Percentiles rank a stretch among this genome's conserved stretches.
phyloP scores from a whole-genome alignment of 2,329 filamentous ascomycete species.

The Diaporthe humulicola region DNA sequence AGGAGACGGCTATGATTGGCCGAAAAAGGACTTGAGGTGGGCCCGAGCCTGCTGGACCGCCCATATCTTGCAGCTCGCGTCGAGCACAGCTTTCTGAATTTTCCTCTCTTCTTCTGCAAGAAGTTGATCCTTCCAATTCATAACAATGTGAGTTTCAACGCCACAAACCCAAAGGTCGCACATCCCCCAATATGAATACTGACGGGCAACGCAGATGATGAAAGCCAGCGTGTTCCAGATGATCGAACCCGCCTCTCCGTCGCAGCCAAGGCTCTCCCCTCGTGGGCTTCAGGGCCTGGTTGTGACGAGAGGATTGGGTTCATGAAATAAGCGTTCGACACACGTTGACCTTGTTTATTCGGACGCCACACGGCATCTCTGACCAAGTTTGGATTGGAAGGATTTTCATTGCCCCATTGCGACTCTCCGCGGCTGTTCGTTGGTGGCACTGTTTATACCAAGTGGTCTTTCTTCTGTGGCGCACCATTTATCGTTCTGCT shows the following conservation, averaged over 20 bases:
- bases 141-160: slow-evolving; percentile 82
- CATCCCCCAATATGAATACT: slow-evolving; percentile 44
- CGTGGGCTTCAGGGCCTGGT: slow-evolving; percentile 89
- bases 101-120: slow-evolving; percentile 62
- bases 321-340: slow-evolving; percentile 99
- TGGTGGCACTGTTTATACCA: neutral
- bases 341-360: slow-evolving; percentile 94
- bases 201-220: slow-evolving; percentile 83
- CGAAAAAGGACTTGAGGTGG: neutral
- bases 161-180: slow-evolving; percentile 36
- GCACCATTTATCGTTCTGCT: neutral
- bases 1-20: slow-evolving; percentile 27
- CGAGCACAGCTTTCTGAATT: slow-evolving; percentile 48
- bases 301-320: slow-evolving; percentile 75
- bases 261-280: slow-evolving; percentile 85
- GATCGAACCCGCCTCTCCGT: slow-evolving; percentile 78
- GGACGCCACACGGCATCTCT: slow-evolving; percentile 99
- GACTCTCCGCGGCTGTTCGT: neutral
- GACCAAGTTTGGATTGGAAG: slow-evolving; percentile 65
- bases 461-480: neutral
- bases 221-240: slow-evolving; percentile 96
- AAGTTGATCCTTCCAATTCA: slow-evolving; percentile 96
- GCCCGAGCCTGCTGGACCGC: slow-evolving; percentile 18
- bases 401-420: slow-evolving; percentile 22
- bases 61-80: slow-evolving; percentile 39